Evolutionary conservation across 805 yeast species (phyloP), one percentile per base, ranked within the genome.

Genomic region (Myxozyma sirexii): DNA sequence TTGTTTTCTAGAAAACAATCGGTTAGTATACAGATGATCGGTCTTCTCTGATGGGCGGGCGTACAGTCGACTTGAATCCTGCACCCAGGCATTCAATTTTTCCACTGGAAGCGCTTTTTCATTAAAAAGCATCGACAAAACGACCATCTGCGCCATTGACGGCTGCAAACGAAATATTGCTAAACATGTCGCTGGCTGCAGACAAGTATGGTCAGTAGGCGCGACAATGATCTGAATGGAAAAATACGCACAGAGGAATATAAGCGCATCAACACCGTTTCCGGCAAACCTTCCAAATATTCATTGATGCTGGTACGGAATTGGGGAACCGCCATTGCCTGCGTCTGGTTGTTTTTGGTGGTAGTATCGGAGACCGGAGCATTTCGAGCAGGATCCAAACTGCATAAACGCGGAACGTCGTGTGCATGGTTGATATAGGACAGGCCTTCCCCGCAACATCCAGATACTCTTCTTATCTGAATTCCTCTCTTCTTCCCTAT

Each of bases 91-190:
- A 65, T 87, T 93, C 57, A 93, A 72, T 63, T 85, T 89, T 27
- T 82, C 77, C 19, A 85, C 75, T 4, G 86, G 81, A 12, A 88
- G 82, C 0, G 92, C 88, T 52, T 82, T 82, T 56, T 89, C 94
- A 68, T 85, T 83, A 74, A 90, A 94, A 19, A 96, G 77, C 86
- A 92, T 83, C 10, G 92, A 80, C 90, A 90, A 87, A 51, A 93
- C 84, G 69, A 87, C 86, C 73, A 90, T 87, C 71, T 93, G 92
- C 29, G 97, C 96, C 65, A 94, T 74, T 24, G 92, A 85, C 0
- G 99, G 97, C 17, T 94, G 79, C 60, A 94, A 77, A 64, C 99
- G 80, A 72, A 86, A 92, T n/a, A 94, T 86, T 1, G 99, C 96
- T 48, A 94, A 78, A 71, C 97, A 91, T 57, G 99, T 90, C 12